Percentiles rank a stretch among this genome's conserved stretches.
Evolutionary conservation across 441 rosid species (phyloP).

Genomic region (Biscutella laevigata): DNA sequence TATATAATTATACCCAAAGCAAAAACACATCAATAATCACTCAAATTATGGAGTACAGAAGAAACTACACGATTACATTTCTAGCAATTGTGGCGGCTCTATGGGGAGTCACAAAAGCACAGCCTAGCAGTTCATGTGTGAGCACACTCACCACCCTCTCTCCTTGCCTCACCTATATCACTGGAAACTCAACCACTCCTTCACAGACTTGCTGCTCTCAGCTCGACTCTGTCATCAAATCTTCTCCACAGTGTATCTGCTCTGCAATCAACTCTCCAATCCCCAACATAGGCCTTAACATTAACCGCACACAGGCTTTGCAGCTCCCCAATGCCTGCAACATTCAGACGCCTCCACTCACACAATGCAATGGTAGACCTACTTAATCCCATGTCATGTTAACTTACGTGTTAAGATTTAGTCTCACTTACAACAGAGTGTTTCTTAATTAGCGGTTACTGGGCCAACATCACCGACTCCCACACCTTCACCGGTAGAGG

Average conservation of each 20-base stretch:
- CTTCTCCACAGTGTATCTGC: slow-evolving; percentile 56
- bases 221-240: slow-evolving; percentile 42
- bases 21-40: slow-evolving; percentile 16
- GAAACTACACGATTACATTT: slow-evolving; percentile 24
- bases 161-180: slow-evolving; percentile 54
- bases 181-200: slow-evolving; percentile 57
- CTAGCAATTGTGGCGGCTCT: slow-evolving; percentile 29
- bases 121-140: slow-evolving; percentile 32
- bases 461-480: slow-evolving; percentile 12
- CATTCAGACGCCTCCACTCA: slow-evolving; percentile 43
- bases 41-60: slow-evolving; percentile 28
- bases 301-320: slow-evolving; percentile 61
- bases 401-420: background rate
- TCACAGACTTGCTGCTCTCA: slow-evolving; percentile 57
- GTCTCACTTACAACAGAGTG: slow-evolving; percentile 14
- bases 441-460: slow-evolving; percentile 11
- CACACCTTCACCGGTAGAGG: slow-evolving; percentile 10
- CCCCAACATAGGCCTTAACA: slow-evolving; percentile 37
- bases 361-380: slow-evolving; percentile 38
- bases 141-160: slow-evolving; percentile 29
- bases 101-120: slow-evolving; percentile 27
- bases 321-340: slow-evolving; percentile 56
- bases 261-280: slow-evolving; percentile 38
- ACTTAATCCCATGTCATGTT: too few species aligned
- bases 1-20: slow-evolving; percentile 21